Base-by-base conservation (phyloP, 331 rosid genomes). In the Rhamnella rubrinervis region DNA sequence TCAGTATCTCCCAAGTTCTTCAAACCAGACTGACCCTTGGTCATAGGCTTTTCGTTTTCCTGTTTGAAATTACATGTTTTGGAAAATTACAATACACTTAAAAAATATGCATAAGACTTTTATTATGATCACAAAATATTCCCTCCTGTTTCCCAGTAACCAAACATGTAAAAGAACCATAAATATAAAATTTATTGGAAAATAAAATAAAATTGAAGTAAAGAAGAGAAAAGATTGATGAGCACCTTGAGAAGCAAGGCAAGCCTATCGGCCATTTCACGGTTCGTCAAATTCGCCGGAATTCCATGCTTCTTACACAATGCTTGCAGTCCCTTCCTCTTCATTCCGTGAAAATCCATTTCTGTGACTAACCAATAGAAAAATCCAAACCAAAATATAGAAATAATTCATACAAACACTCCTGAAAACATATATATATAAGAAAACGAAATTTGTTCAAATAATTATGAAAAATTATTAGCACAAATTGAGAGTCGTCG, bases 221-320 rank as follows among this genome's bases (percentile, higher is more conserved):
- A 17, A 37, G 8, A 35, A 35, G 53, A 19, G 59, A 4, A 12
- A 52, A 37, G 18, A 46, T 5, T 8, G 6, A 17, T 19, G 11
- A 7, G 67, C 12, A 86, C 91, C 88, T 83, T 71, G 65, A 74
- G 52, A 58, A 83, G 31, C 26, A 73, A 26, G 28, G 73, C 53
- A 26, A 86, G 91, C 21, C 61, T 65, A 2, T 62, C 20, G 0
- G 92, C 87, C 88, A 84, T 84, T 62, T 81, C 85, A 0, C 6
- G 35, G 18, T 79, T 86, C 55, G 56, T 63, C 56, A 84, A 59
- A 60, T 86, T 86, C 4, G 86, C 87, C 6, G 83, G 82, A 21
- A 86, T 82, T n/a, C 85, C 78, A 61, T 79, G 83, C 53, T 77
- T 74, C 79, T 81, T 86, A 71, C 91, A 78, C 0, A 79, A 63